Evolutionary conservation across 2,329 filamentous ascomycete genomes (phyloP).

Genomic region (Diaporthe citrichinensis): DNA sequence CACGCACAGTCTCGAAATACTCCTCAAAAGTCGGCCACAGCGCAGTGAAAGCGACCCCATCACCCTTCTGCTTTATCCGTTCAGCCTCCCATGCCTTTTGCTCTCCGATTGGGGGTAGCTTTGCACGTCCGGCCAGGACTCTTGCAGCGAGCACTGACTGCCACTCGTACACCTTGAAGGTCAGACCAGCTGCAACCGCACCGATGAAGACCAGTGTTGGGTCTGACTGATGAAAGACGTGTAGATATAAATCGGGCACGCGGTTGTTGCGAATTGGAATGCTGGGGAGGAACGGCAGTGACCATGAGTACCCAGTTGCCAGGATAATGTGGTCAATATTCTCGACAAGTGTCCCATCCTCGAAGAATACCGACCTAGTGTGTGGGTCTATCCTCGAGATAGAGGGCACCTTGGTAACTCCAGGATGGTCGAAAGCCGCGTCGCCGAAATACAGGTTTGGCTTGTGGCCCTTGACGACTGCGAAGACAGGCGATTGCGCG

Average conservation of each 20-base stretch:
- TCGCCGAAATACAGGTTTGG: constrained; percentile 70
- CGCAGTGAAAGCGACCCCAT: constrained; percentile 68
- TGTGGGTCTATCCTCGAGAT: constrained; percentile 61
- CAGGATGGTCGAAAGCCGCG: constrained; percentile 71
- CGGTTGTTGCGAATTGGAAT: constrained; percentile 67
- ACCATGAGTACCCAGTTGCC: constrained; percentile 76
- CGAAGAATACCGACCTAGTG: constrained; percentile 64
- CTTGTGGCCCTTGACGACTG: constrained; percentile 63
- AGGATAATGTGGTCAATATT: constrained; percentile 75
- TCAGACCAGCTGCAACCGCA: constrained; percentile 69
- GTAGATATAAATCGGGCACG: constrained; percentile 69
- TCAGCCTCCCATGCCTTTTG: constrained; percentile 70
- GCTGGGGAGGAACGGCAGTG: constrained; percentile 70
- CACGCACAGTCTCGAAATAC: constrained; percentile 71
- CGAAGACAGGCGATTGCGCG: constrained; percentile 63
- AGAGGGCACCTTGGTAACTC: constrained; percentile 62
- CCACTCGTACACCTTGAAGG: constrained; percentile 79
- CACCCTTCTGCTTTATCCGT: constrained; percentile 66
- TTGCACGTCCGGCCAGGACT: constrained; percentile 66
- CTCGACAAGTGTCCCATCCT: constrained; percentile 65
- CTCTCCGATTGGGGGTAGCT: constrained; percentile 62
- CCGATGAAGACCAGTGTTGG: constrained; percentile 70
- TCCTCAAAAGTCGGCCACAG: constrained; percentile 73
- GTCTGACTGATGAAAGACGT: constrained; percentile 68
- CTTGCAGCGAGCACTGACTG: constrained; percentile 74